Evolutionary conservation across 805 yeast genomes (phyloP), one percentile per base, ranked within the genome.

Genomic region (Kodamaea kaohsiungensis): DNA sequence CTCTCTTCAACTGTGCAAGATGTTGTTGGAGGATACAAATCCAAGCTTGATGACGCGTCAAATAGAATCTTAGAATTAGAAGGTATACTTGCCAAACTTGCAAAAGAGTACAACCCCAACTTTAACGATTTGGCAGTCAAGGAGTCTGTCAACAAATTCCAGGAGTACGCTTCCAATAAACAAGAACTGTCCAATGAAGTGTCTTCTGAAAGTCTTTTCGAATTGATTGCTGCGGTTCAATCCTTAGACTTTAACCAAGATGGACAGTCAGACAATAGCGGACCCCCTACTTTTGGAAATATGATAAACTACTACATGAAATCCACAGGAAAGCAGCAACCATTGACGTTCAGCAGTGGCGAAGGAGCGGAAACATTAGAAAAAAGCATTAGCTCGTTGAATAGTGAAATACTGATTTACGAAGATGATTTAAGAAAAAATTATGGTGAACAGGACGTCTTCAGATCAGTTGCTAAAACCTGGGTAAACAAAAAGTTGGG

Each of bases 61-160:
- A 43, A 61, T 43, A 52, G 65, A 52, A 59, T 74, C 55, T 42
- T 55, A 17, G 54, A 49, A 2, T 65, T 87, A 54, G 86, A 83
- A 56, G 47, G 53, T 2, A 76, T 88, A 15, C 65, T 90, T 49
- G 67, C 69, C 1, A 69, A 70, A 4, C 73, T 92, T 70, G 67
- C 76, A 7, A 64, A 74, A 2, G 80, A 81, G n/a, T 91, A 88
- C 69, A 89, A 91, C 61, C 89, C 88, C 48, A 88, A 91, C 62
- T 83, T 91, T 71, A 91, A 92, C 65, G 97, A 92, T 69, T 83
- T 84, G 7, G 96, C 92, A 0, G 97, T 92, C 16, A 90, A 90
- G 66, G 80, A 76, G 17, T 85, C 92, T 1, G 85, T 91, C 15
- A 73, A 80, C 16, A 72, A 73, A 0, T 87, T 69, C 64, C 82